A percentile compares a stretch with the other conserved stretches of the same genome.
Evolutionary conservation across 371 early-diverging fungal species (phyloP).

Genomic region (Lichtheimia ornata): DNA sequence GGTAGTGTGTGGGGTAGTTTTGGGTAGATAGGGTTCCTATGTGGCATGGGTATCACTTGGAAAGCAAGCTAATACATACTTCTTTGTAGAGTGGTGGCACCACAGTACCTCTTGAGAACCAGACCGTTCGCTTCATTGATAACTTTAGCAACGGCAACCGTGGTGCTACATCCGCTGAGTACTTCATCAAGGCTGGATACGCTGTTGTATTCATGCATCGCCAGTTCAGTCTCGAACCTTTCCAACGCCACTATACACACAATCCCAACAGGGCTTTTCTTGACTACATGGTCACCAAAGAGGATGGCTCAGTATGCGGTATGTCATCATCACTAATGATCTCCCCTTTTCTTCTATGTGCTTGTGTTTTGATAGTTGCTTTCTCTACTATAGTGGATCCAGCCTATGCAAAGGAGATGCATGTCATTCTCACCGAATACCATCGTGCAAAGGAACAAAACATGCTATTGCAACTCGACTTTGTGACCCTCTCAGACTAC

Average conservation of each 20-base stretch:
- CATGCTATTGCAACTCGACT: constrained; percentile 79
- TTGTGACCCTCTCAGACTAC: constrained; percentile 92
- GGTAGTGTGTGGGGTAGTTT: not conserved
- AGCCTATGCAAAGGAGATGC: constrained; percentile 66
- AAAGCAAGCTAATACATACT: not conserved
- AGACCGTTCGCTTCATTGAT: constrained; percentile 98
- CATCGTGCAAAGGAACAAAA: constrained; percentile 58
- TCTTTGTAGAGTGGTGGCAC: constrained; percentile 89
- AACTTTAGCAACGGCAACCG: constrained; percentile 97
- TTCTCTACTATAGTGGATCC: constrained; percentile 48
- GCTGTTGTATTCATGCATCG: constrained; percentile 96
- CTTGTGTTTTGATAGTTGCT: not conserved
- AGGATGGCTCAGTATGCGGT: constrained; percentile 63
- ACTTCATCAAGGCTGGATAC: constrained; percentile 89
- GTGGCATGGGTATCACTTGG: not conserved
- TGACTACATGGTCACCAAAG: constrained; percentile 69
- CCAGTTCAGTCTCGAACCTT: constrained; percentile 92
- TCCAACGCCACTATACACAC: constrained; percentile 88
- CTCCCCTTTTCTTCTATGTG: too few species aligned
- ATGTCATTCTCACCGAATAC: constrained; percentile 56
- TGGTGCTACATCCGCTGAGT: constrained; percentile 95
- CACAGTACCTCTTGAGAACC: constrained; percentile 93
- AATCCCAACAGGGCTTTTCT: constrained; percentile 71
- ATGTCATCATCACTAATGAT: constrained; percentile 9
- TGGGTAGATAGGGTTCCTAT: not conserved